Evolutionary conservation across 805 yeast species (phyloP).

Genomic region (Lachancea thermotolerans): DNA sequence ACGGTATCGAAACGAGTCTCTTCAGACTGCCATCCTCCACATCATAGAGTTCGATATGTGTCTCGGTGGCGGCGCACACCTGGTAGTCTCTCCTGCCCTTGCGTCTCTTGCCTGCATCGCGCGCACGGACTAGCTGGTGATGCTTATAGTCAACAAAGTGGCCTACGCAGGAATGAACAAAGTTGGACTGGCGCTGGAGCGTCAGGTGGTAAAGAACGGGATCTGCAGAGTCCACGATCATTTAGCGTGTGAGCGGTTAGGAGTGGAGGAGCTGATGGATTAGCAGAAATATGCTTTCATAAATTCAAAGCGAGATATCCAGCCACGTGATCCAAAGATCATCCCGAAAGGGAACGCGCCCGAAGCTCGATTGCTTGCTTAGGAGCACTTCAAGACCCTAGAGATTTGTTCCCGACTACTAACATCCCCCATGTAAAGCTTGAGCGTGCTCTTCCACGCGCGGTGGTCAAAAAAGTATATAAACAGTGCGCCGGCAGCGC

Average conservation of each 20-base stretch:
- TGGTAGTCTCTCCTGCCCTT: constrained; percentile 18
- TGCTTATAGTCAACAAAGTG: constrained; percentile 46
- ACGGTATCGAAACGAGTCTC: constrained; percentile 37
- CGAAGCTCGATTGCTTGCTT: too few relatives aligned
- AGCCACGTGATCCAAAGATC: too few relatives aligned
- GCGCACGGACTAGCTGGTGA: neutral
- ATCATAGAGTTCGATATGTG: constrained; percentile 33
- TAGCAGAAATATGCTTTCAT: neutral
- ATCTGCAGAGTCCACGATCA: constrained; percentile 2
- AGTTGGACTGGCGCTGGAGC: constrained; percentile 51
- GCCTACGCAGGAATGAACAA: constrained; percentile 56
- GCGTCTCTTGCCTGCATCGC: constrained; percentile 4
- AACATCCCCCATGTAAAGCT: too few relatives aligned
- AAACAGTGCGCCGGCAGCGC: too few relatives aligned
- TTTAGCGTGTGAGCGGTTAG: neutral
- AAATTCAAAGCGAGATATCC: too few relatives aligned
- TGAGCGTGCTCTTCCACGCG: too few relatives aligned
- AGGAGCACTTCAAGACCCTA: too few relatives aligned
- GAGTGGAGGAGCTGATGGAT: neutral
- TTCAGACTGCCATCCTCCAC: constrained; percentile 49
- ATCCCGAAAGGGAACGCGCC: too few relatives aligned
- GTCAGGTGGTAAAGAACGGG: constrained; percentile 43
- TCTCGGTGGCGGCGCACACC: constrained; percentile 29
- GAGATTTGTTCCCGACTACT: too few relatives aligned
- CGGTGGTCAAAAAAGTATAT: too few relatives aligned